Conservation (phyloP, 179 eudicot genomes). For the Carnegiea gigantea region DNA sequence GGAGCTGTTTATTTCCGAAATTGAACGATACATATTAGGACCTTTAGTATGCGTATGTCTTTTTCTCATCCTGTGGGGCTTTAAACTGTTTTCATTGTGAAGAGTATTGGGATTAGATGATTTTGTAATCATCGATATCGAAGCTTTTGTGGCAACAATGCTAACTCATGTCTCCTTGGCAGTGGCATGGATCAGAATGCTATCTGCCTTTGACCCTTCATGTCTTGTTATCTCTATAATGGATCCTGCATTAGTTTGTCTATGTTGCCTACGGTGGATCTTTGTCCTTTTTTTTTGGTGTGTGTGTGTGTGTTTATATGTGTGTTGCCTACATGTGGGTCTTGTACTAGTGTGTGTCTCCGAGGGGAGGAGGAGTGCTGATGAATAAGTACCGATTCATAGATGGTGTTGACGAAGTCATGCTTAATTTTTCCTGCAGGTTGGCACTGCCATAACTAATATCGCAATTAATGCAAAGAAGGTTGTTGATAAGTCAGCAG, state of each 20-base stretch:
- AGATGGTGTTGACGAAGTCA: not conserved
- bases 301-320: too few species aligned
- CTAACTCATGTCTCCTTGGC: not conserved
- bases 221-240: not conserved
- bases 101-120: not conserved
- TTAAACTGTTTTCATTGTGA: too few species aligned
- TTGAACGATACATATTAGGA: too few species aligned
- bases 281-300: not conserved
- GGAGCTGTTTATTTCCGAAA: too few species aligned
- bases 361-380: not conserved
- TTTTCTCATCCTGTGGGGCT: too few species aligned
- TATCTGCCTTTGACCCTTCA: conserved; percentile 3
- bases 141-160: not conserved
- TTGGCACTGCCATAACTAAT: conserved; percentile 79
- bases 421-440: conserved; percentile 39
- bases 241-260: too few species aligned
- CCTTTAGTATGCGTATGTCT: too few species aligned
- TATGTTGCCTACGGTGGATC: not conserved
- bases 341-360: not conserved
- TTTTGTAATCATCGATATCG: not conserved
- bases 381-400: not conserved
- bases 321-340: not conserved
- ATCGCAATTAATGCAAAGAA: conserved; percentile 72
- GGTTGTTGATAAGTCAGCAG: conserved; percentile 60
- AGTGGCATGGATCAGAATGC: not conserved